Percentiles rank a stretch among this genome's conserved stretches.
These are phyloP conservation scores for Rhodotorula sp. DNA, from an alignment of 1,284 basidiomycete species.

Conservation along the genomic window DNA sequence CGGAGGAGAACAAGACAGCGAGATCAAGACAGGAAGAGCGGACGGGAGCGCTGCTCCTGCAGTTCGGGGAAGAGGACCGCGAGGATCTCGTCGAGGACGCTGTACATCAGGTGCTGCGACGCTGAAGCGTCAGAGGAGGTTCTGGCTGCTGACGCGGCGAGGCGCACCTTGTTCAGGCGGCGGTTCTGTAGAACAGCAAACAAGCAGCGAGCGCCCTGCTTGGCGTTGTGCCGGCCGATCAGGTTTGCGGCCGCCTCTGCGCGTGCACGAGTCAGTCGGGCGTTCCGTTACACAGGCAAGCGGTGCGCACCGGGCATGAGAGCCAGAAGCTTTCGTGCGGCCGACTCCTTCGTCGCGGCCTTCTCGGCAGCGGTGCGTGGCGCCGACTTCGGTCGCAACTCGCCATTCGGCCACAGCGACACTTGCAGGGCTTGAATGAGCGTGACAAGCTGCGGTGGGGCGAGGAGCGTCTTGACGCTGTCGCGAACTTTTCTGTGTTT, in stretches of 20 bases:
- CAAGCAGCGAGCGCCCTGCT: constrained; percentile 82
- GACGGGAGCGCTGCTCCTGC: not conserved
- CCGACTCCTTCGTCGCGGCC: constrained; percentile 73
- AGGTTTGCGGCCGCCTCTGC: constrained; percentile 90
- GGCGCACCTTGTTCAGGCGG: constrained; percentile 65
- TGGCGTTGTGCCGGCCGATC: constrained; percentile 90
- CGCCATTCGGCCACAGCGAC: constrained; percentile 78
- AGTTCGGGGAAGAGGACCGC: constrained; percentile 36
- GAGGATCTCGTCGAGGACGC: constrained; percentile 78
- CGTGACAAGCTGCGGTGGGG: constrained; percentile 67
- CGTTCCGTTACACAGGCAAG: not conserved
- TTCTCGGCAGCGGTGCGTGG: constrained; percentile 80
- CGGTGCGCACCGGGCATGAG: constrained; percentile 74
- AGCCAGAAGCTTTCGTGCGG: constrained; percentile 80
- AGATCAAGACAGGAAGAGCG: constrained; percentile 12
- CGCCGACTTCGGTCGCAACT: constrained; percentile 61
- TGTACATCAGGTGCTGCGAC: constrained; percentile 78
- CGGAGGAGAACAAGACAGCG: not conserved
- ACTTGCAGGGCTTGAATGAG: constrained; percentile 69
- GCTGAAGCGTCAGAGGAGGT: not conserved
- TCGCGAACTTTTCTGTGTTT: constrained; percentile 77
- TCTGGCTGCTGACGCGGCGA: accelerated
- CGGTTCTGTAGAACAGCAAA: constrained; percentile 91
- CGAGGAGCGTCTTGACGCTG: constrained; percentile 63
- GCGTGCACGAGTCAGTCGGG: not conserved